Percentiles rank a stretch among this genome's conserved stretches.
Conservation (phyloP, 73 alveolate genomes). For the Tetrahymena thermophila region DNA sequence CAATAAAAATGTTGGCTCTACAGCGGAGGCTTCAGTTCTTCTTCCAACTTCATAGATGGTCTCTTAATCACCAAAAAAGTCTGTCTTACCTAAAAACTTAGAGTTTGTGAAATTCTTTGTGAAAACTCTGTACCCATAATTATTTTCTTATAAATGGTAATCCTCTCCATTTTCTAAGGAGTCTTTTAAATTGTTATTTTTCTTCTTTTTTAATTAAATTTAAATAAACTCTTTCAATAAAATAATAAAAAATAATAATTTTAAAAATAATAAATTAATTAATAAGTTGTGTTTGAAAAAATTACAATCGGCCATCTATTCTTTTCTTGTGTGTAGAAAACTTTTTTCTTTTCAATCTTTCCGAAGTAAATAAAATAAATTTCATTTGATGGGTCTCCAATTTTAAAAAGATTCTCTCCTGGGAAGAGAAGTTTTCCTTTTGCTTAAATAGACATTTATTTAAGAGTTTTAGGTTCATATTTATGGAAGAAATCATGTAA, state of each 20-base stretch:
- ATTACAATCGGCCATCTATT: background rate
- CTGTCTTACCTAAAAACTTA: background rate
- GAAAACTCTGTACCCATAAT: background rate
- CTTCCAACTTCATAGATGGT: background rate
- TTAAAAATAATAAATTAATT: background rate
- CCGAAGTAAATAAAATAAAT: background rate
- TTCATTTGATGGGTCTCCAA: background rate
- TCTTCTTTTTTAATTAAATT: background rate
- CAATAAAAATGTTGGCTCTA: background rate
- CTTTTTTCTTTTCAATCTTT: background rate
- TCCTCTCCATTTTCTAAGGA: background rate
- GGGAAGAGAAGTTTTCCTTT: background rate
- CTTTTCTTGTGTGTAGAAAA: background rate
- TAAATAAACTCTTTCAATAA: no score
- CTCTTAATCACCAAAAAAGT: background rate
- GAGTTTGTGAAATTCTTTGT: background rate
- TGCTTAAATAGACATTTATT: background rate
- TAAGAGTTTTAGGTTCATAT: background rate
- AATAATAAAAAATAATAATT: background rate
- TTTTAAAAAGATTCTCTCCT: background rate
- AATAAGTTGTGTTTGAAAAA: background rate
- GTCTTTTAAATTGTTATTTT: background rate
- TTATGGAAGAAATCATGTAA: background rate
- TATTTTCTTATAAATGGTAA: background rate
- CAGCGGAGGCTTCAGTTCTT: background rate